Evolutionary conservation across 2,329 filamentous ascomycete genomes (phyloP).

Genomic region (Aspergillus unguis): DNA sequence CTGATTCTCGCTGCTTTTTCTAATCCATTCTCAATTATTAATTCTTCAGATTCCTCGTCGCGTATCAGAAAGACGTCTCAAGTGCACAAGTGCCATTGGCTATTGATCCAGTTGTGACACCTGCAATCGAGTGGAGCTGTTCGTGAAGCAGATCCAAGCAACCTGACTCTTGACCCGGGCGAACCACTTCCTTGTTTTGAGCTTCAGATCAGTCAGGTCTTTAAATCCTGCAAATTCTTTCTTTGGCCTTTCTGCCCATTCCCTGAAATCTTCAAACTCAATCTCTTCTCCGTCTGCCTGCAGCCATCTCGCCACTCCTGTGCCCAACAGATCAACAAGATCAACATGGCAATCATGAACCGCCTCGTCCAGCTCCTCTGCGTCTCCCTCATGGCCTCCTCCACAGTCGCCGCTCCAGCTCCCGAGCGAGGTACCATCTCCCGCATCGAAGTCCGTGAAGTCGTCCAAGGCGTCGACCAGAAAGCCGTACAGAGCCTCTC

Average conservation of each 20-base stretch:
- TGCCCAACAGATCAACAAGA: not conserved
- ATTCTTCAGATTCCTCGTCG: not conserved
- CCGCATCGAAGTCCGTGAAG: constrained; percentile 48
- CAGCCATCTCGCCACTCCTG: not conserved
- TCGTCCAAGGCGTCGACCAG: constrained; percentile 56
- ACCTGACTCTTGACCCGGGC: not conserved
- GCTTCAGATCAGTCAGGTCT: not conserved
- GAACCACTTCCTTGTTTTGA: constrained; percentile 1
- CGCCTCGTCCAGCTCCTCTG: constrained; percentile 24
- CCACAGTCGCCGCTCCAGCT: constrained; percentile 24
- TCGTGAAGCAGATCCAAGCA: not conserved
- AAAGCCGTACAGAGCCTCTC: constrained; percentile 63
- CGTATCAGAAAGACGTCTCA: not conserved
- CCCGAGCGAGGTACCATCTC: constrained; percentile 13
- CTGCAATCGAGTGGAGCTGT: not conserved
- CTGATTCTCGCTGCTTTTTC: not conserved
- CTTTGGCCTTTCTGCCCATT: not conserved
- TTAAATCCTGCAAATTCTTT: not conserved
- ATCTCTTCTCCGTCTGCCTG: not conserved
- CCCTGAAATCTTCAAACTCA: not conserved
- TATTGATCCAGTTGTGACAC: not conserved
- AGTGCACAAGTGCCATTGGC: not conserved
- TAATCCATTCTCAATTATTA: not conserved
- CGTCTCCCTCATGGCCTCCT: constrained; percentile 26
- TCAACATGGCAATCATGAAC: constrained; percentile 16